Conservation (phyloP, 2,329 filamentous ascomycete genomes). For the Emericellopsis atlantica region DNA sequence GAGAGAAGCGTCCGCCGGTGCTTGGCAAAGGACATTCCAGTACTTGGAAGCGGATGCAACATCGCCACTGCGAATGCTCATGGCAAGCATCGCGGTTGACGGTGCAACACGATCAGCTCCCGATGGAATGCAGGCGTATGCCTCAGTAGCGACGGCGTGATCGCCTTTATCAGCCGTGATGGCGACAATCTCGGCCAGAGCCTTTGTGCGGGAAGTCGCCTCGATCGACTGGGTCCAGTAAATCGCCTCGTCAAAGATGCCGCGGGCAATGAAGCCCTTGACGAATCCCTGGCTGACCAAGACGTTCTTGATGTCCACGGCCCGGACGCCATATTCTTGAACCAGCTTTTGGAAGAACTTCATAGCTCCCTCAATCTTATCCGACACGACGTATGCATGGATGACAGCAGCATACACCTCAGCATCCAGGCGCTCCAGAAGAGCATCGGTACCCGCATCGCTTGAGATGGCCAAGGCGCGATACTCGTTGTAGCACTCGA, state of each 20-base stretch:
- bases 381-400: slow-evolving; percentile 74
- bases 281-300: slow-evolving; percentile 67
- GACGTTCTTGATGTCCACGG: slow-evolving; percentile 54
- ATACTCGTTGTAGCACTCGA: slow-evolving; percentile 95
- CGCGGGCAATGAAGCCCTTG: slow-evolving; percentile 59
- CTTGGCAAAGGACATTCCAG: slow-evolving; percentile 62
- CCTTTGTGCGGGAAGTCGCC: slow-evolving; percentile 41
- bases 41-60: slow-evolving; percentile 65
- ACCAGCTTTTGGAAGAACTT: slow-evolving; percentile 79
- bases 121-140: slow-evolving; percentile 46
- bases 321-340: slow-evolving; percentile 42
- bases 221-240: slow-evolving; percentile 56
- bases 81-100: slow-evolving; percentile 71
- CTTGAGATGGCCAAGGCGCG: slow-evolving; percentile 75
- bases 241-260: slow-evolving; percentile 61
- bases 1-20: slow-evolving; percentile 49
- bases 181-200: slow-evolving; percentile 63
- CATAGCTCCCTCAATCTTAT: slow-evolving; percentile 67
- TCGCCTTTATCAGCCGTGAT: slow-evolving; percentile 71
- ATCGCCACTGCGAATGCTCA: slow-evolving; percentile 74
- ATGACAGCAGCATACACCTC: slow-evolving; percentile 86
- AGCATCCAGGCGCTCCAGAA: slow-evolving; percentile 63
- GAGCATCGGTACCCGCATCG: slow-evolving; percentile 57
- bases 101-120: slow-evolving; percentile 41
- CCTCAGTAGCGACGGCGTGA: slow-evolving; percentile 51